These are phyloP conservation scores for Meira miltonrushii DNA, from an alignment of 1,284 basidiomycete species.

Conservation along the genomic window DNA sequence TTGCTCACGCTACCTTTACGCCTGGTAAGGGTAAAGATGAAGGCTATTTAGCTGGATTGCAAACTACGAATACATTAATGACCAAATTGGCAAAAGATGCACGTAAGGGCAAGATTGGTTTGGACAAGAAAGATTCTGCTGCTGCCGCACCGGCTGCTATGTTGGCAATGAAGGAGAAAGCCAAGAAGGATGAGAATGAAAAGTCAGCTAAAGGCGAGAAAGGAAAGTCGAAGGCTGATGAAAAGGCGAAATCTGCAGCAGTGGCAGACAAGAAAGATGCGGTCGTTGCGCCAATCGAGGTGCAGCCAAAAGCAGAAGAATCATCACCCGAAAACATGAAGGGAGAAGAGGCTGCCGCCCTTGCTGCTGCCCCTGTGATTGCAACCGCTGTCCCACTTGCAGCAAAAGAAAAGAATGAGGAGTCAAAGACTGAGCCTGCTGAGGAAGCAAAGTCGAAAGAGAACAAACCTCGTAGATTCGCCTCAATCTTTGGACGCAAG, in stretches of 20 bases:
- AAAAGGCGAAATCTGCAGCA: background rate
- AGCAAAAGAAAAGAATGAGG: background rate
- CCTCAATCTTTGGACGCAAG: background rate
- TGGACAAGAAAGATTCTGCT: background rate
- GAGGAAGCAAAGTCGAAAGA: background rate
- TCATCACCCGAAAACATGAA: background rate
- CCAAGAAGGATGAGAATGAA: constrained; percentile 4
- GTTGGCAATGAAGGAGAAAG: background rate
- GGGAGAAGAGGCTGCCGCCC: background rate
- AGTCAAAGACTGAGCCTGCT: background rate
- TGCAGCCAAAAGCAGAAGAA: background rate
- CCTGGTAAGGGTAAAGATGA: constrained; percentile 73
- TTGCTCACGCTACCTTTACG: constrained; percentile 74
- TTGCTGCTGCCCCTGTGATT: background rate
- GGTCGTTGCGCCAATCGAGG: background rate
- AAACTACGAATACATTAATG: constrained; percentile 56
- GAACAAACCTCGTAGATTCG: background rate
- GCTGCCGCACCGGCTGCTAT: background rate
- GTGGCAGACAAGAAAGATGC: background rate
- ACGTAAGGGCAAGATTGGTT: background rate
- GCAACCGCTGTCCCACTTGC: background rate
- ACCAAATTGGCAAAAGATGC: constrained; percentile 4
- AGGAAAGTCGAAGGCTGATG: background rate
- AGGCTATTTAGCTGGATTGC: constrained; percentile 69
- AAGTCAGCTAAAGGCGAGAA: background rate